phyloP scores from a whole-genome alignment of 352 stramenopile species.

The Halophytophthora batemanensis region DNA sequence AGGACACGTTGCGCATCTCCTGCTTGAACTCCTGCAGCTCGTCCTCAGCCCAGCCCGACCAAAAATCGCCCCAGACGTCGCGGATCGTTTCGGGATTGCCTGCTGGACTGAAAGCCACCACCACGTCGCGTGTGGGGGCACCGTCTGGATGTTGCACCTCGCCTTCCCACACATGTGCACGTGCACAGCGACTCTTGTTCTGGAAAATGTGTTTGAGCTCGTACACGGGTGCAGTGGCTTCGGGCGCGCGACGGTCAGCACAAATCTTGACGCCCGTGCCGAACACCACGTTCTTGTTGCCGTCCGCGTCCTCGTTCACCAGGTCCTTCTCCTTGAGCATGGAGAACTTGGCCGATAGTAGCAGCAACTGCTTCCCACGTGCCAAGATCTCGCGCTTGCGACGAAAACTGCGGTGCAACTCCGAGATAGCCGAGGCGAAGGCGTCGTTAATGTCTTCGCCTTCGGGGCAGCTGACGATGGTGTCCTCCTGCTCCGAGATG shows the following conservation, averaged over 20 bases:
- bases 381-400: conserved; percentile 70
- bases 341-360: conserved; percentile 84
- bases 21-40: conserved; percentile 79
- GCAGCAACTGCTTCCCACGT: conserved; percentile 72
- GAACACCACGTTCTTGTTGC: conserved; percentile 87
- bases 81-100: conserved; percentile 80
- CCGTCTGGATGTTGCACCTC: conserved; percentile 36
- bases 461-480: conserved; percentile 69
- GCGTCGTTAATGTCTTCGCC: conserved; percentile 81
- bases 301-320: conserved; percentile 82
- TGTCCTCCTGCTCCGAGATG: conserved; percentile 79
- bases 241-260: conserved; percentile 46
- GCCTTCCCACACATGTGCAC: conserved; percentile 77
- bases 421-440: conserved; percentile 67
- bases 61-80: conserved; percentile 84
- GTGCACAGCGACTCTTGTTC: conserved; percentile 78
- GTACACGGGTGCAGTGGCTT: conserved; percentile 57
- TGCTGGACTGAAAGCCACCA: conserved; percentile 79
- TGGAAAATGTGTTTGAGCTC: conserved; percentile 86
- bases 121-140: conserved; percentile 48
- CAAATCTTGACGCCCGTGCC: conserved; percentile 74
- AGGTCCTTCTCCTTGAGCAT: conserved; percentile 86
- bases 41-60: conserved; percentile 82
- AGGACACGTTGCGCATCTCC: conserved; percentile 72
- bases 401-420: conserved; percentile 76